Evolutionary conservation across 1,284 basidiomycete genomes (phyloP).

Genomic region (Sporisorium scitamineum): DNA sequence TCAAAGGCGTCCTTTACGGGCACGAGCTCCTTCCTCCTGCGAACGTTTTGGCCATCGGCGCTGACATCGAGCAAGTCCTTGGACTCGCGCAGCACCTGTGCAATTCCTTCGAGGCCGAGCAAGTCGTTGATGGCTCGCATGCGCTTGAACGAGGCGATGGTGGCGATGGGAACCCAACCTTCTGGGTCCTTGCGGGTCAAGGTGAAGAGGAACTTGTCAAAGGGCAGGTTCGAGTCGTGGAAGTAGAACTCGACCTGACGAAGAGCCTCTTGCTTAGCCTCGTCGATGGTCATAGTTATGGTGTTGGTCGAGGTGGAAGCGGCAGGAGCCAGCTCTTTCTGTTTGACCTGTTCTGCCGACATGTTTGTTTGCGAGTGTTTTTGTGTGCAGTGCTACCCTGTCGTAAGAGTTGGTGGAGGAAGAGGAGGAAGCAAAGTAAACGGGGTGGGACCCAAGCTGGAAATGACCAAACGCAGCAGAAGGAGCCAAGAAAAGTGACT

Average conservation of each 20-base stretch:
- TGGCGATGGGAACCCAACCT: constrained; percentile 91
- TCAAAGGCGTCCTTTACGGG: constrained; percentile 63
- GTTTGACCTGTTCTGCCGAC: constrained; percentile 43
- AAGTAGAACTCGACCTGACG: constrained; percentile 89
- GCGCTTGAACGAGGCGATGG: constrained; percentile 93
- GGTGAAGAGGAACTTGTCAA: constrained; percentile 92
- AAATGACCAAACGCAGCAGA: not conserved
- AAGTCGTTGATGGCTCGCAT: constrained; percentile 76
- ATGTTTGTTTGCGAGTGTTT: constrained; percentile 9
- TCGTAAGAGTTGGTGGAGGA: constrained; percentile 8
- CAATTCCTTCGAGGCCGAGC: constrained; percentile 58
- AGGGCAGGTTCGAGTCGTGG: constrained; percentile 86
- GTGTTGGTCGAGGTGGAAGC: constrained; percentile 23
- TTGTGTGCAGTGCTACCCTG: constrained; percentile 4
- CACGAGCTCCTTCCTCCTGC: constrained; percentile 75
- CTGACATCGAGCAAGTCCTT: constrained; percentile 78
- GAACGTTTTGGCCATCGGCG: constrained; percentile 79
- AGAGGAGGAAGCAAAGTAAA: constrained; percentile 3
- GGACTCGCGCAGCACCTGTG: constrained; percentile 51
- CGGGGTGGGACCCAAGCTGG: not conserved
- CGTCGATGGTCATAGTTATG: constrained; percentile 45
- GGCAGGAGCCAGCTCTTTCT: constrained; percentile 20
- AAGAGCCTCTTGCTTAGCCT: constrained; percentile 56
- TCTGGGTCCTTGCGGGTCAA: constrained; percentile 65
- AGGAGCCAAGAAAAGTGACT: not conserved